Conservation (phyloP, 805 yeast genomes). For the Maudiozyma serrabonitensis region DNA sequence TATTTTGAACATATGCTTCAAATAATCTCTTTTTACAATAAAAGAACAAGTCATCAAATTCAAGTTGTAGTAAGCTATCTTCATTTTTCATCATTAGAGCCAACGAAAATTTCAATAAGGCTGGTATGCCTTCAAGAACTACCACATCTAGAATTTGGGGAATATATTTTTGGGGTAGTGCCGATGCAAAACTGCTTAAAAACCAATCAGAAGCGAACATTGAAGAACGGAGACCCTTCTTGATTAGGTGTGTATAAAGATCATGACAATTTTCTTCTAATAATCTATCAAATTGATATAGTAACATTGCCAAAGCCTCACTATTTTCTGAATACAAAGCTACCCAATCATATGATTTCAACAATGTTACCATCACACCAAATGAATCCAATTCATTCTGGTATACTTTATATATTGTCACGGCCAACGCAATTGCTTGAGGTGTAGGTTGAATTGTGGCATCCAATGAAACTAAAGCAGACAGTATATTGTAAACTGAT, state of each 20-base stretch:
- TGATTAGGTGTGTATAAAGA: constrained; percentile 61
- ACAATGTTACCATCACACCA: constrained; percentile 62
- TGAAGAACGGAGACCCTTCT: constrained; percentile 79
- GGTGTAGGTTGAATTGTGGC: constrained; percentile 91
- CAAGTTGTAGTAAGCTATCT: constrained; percentile 43
- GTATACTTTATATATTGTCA: constrained; percentile 63
- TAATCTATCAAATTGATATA: constrained; percentile 84
- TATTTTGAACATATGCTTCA: background rate
- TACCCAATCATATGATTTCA: constrained; percentile 72
- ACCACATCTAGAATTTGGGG: constrained; percentile 75
- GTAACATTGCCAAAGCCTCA: constrained; percentile 74
- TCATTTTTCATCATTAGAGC: constrained; percentile 66
- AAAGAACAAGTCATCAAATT: constrained; percentile 66
- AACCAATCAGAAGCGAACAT: constrained; percentile 98
- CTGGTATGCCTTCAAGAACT: constrained; percentile 81
- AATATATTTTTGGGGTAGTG: constrained; percentile 77
- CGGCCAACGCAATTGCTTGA: constrained; percentile 85
- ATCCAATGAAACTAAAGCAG: constrained; percentile 74
- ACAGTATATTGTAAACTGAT: constrained; percentile 53
- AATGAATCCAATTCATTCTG: constrained; percentile 65
- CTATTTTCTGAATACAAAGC: constrained; percentile 71
- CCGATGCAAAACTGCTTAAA: constrained; percentile 79
- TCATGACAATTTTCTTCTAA: constrained; percentile 66
- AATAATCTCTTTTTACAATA: constrained; percentile 72
- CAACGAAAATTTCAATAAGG: constrained; percentile 68